Evolutionary conservation across 2,329 filamentous ascomycete species (phyloP).

Genomic region (Lasiodiplodia gonubiensis): DNA sequence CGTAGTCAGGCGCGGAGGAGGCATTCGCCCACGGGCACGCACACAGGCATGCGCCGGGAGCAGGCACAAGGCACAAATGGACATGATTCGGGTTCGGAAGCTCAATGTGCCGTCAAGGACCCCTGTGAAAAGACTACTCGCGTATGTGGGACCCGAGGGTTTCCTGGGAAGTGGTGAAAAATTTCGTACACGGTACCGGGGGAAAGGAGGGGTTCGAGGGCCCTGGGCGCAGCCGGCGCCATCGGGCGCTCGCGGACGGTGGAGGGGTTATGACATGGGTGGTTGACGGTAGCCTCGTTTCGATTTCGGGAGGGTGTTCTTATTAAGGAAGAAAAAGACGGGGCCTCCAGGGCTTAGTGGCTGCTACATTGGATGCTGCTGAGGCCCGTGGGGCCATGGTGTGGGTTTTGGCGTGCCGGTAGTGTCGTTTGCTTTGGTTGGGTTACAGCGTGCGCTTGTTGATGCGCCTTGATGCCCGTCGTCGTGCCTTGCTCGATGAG

Average conservation of each 20-base stretch:
- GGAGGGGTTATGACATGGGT: neutral
- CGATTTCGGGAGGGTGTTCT: neutral
- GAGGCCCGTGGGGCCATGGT: neutral
- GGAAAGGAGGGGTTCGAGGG: neutral
- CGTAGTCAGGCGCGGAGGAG: neutral
- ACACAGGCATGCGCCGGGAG: neutral
- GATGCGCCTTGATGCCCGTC: neutral
- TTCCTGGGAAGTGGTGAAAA: neutral
- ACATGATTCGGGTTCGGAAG: conserved; percentile 9
- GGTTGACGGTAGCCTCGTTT: neutral
- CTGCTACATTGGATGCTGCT: neutral
- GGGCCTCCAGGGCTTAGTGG: neutral
- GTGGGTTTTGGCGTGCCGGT: neutral
- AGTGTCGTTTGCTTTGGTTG: neutral
- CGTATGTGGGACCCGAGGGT: neutral
- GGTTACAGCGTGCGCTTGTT: no score
- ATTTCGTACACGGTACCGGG: neutral
- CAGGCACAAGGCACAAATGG: neutral
- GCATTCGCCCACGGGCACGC: neutral
- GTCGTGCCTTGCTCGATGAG: neutral
- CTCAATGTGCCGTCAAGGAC: neutral
- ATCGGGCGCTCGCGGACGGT: neutral
- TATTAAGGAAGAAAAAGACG: neutral
- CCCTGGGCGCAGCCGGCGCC: neutral
- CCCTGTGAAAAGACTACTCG: neutral